A percentile compares a stretch with the other conserved stretches of the same genome.
phyloP scores from a whole-genome alignment of 306 rosid genomes.

The Rosa persica region DNA sequence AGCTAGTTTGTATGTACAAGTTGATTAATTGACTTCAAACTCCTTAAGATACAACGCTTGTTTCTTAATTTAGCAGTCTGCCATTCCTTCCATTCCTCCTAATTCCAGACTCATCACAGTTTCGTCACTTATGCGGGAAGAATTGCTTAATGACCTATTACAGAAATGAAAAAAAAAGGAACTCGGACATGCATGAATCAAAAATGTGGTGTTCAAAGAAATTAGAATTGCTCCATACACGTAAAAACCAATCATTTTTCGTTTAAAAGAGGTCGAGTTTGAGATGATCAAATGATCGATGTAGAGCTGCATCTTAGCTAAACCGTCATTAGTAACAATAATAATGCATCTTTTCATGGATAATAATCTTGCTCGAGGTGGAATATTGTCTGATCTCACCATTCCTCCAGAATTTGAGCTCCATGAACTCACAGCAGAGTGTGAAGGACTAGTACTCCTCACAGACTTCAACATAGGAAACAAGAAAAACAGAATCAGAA shows the following conservation, averaged over 20 bases:
- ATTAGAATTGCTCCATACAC: not conserved
- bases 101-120: not conserved
- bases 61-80: not conserved
- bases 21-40: not conserved
- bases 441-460: conserved; percentile 45
- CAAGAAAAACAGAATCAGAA: conserved; percentile 18
- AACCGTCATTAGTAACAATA: not conserved
- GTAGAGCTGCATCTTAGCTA: not conserved
- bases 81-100: not conserved
- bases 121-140: not conserved
- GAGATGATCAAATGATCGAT: not conserved
- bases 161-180: not conserved
- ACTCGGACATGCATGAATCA: not conserved
- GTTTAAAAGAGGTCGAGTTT: not conserved
- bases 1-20: not conserved
- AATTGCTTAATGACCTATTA: not conserved
- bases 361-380: not conserved
- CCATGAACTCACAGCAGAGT: conserved; percentile 56
- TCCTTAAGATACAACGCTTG: not conserved
- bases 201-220: not conserved
- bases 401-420: conserved; percentile 56
- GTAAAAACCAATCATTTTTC: not conserved
- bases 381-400: conserved; percentile 42
- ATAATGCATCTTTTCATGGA: not conserved
- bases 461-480: conserved; percentile 41